Evolutionary conservation across 192 early-diverging fungal genomes (phyloP).

Genomic region (Chytriomyces sp.): DNA sequence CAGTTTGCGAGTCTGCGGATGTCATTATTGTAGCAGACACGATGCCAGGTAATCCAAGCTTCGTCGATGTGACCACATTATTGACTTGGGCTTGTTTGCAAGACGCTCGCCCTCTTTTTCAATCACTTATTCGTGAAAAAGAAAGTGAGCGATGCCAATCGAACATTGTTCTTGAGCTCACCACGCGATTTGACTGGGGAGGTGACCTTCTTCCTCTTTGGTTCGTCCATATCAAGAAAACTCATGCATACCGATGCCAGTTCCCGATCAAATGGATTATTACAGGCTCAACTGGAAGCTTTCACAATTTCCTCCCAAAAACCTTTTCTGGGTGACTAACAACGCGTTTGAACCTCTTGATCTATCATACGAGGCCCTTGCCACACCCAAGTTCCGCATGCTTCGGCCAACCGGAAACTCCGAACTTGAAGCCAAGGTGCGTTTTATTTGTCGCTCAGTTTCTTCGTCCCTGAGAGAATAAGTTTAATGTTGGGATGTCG

Average conservation of each 20-base stretch:
- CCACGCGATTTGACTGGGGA: conserved; percentile 29
- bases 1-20: conserved; percentile 15
- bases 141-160: conserved; percentile 2
- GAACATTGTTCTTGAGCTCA: conserved; percentile 22
- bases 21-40: conserved; percentile 32
- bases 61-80: not conserved
- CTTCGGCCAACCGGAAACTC: conserved; percentile 1
- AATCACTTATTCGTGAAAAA: conserved; percentile 12
- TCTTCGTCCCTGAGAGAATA: not conserved
- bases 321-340: conserved; percentile 26
- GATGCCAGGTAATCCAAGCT: conserved; percentile 23
- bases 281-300: conserved; percentile 24
- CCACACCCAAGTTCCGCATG: conserved; percentile 15
- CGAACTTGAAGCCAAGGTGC: conserved; percentile 4
- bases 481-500: not conserved
- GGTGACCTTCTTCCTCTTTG: no score
- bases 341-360: conserved; percentile 27
- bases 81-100: not conserved
- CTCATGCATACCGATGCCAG: no score
- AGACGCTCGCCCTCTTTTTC: conserved; percentile 25
- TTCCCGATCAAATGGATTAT: conserved; percentile 17
- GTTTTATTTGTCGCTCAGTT: not conserved
- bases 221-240: no score
- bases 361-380: conserved; percentile 14
- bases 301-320: not conserved